phyloP scores from a whole-genome alignment of 305 asterid genomes.

The Vinca major region DNA sequence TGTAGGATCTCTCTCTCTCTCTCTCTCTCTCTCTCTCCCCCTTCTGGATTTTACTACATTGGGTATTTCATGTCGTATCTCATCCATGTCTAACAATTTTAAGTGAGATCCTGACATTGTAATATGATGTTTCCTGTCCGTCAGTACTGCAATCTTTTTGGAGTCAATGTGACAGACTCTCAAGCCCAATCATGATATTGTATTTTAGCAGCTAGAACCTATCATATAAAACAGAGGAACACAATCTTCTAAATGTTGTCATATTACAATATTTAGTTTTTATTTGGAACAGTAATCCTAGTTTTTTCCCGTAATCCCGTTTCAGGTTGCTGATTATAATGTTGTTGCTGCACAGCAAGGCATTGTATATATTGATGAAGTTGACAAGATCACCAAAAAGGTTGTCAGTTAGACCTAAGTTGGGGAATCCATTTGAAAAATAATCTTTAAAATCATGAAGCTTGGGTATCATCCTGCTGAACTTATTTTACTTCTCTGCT shows the following conservation, averaged over 20 bases:
- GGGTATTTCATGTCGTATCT: not conserved
- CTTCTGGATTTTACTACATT: not conserved
- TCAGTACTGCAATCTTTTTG: not conserved
- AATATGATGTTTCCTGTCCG: not conserved
- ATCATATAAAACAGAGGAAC: not conserved
- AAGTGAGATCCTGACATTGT: not conserved
- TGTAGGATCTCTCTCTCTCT: not conserved
- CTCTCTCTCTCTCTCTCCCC: not conserved
- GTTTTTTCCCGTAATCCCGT: constrained; percentile 12
- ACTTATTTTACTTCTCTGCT: constrained; percentile 9
- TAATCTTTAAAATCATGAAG: not conserved
- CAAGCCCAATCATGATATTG: not conserved
- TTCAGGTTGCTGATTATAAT: constrained; percentile 87
- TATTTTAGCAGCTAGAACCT: not conserved
- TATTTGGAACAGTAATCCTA: constrained; percentile 9
- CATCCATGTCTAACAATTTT: not conserved
- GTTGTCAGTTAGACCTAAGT: constrained; percentile 22
- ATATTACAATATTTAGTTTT: not conserved
- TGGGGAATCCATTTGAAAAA: not conserved
- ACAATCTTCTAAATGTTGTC: not conserved
- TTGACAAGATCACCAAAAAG: constrained; percentile 91
- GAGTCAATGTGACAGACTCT: not conserved
- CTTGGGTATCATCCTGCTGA: constrained; percentile 6
- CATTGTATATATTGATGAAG: constrained; percentile 90
- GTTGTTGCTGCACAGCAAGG: constrained; percentile 98